These are phyloP conservation scores for Aphanomyces euteiches DNA, from an alignment of 352 stramenopile species.

Conservation along the genomic window DNA sequence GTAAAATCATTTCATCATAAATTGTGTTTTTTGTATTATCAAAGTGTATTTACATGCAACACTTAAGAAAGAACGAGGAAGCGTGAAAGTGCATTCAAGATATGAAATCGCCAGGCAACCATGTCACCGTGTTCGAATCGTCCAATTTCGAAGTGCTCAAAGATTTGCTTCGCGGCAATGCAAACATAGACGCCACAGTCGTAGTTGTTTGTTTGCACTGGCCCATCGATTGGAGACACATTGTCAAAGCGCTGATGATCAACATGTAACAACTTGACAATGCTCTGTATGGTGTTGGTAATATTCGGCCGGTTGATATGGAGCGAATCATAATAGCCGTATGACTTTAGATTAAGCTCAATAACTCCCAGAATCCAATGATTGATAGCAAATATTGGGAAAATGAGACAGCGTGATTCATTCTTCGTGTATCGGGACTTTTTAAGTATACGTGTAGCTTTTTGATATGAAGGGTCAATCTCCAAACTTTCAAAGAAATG, in stretches of 20 bases:
- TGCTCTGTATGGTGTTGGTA: neutral
- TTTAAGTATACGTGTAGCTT: neutral
- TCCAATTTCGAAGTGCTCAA: neutral
- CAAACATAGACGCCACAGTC: slow-evolving; percentile 6
- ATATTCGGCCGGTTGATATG: neutral
- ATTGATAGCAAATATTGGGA: neutral
- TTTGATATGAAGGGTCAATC: neutral
- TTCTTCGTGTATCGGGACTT: neutral
- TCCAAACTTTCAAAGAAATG: neutral
- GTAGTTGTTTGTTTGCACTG: neutral
- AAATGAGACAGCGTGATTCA: neutral
- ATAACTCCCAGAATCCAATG: slow-evolving; percentile 3
- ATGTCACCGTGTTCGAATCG: slow-evolving; percentile 1
- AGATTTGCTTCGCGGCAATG: neutral
- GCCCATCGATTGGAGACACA: neutral
- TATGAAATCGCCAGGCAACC: too few relatives aligned
- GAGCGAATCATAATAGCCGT: neutral
- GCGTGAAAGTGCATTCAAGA: too few relatives aligned
- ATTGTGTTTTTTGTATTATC: too few relatives aligned
- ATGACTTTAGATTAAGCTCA: neutral
- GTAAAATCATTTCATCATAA: too few relatives aligned
- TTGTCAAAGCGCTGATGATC: neutral
- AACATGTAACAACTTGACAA: neutral
- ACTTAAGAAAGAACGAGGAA: too few relatives aligned
- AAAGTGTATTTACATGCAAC: too few relatives aligned